Evolutionary conservation across 106 monocot species (phyloP).

Genomic region (Iris macrosiphon): DNA sequence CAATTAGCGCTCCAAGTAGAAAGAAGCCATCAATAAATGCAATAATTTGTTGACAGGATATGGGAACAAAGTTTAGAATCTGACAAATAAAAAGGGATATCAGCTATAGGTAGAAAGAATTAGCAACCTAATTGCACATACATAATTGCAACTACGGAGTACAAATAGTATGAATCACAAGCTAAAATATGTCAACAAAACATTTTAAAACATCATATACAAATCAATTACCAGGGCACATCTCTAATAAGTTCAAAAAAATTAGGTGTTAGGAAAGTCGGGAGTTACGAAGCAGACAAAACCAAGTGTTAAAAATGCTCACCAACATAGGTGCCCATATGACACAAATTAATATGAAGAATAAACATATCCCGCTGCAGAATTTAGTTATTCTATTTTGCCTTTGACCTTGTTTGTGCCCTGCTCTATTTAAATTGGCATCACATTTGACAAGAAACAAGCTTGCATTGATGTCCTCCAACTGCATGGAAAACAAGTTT

Average conservation of each 20-base stretch:
- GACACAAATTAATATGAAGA: constrained; percentile 90
- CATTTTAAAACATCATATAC: too few species aligned
- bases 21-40: too few species aligned
- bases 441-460: constrained; percentile 98
- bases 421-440: constrained; percentile 74
- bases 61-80: too few species aligned
- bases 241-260: neutral
- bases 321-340: constrained; percentile 99
- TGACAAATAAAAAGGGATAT: too few species aligned
- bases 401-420: constrained; percentile 73
- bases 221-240: too few species aligned
- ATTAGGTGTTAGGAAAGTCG: neutral
- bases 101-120: too few species aligned
- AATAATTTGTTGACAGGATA: too few species aligned
- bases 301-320: constrained; percentile 13
- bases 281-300: neutral
- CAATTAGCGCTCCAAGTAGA: too few species aligned
- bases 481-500: constrained; percentile 29
- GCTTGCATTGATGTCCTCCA: constrained; percentile 95
- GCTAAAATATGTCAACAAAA: too few species aligned
- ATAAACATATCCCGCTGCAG: constrained; percentile 90
- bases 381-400: constrained; percentile 92
- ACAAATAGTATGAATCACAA: too few species aligned
- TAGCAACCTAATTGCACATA: too few species aligned
- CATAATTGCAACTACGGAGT: too few species aligned